These are phyloP conservation scores for Flaveria brownii DNA, from an alignment of 129 eudicot species.

Conservation along the genomic window DNA sequence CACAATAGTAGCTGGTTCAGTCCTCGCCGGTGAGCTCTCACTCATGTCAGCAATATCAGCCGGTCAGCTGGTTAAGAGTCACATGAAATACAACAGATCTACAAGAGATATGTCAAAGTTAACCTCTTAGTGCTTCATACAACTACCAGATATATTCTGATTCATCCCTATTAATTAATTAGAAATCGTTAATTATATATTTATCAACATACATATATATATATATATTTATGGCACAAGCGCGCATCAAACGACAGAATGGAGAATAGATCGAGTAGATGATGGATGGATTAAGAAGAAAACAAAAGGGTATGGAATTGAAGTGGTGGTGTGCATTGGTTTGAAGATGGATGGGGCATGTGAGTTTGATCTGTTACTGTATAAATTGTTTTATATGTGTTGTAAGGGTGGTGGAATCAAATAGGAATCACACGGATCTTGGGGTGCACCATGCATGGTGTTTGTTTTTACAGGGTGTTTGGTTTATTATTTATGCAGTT, in stretches of 20 bases:
- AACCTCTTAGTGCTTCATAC: conserved; percentile 23
- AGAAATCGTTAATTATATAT: not conserved
- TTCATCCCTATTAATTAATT: not conserved
- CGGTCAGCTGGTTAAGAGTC: conserved; percentile 45
- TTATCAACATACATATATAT: too few relatives aligned
- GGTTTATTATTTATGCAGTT: not conserved
- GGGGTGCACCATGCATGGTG: not conserved
- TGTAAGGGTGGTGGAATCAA: conserved; percentile 17
- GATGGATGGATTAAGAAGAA: conserved; percentile 3
- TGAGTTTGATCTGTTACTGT: conserved; percentile 38
- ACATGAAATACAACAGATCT: conserved; percentile 47
- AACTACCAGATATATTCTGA: not conserved
- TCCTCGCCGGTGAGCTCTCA: conserved; percentile 45
- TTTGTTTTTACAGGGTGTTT: conserved; percentile 7
- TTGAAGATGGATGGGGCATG: conserved; percentile 34
- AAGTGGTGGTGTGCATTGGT: conserved; percentile 6
- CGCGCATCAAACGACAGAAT: too few relatives aligned
- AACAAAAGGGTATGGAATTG: not conserved
- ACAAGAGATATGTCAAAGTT: conserved; percentile 37
- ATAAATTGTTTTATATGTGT: conserved; percentile 30
- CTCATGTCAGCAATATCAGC: conserved; percentile 47
- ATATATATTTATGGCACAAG: too few relatives aligned
- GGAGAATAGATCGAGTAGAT: too few relatives aligned
- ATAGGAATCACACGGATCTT: conserved; percentile 19
- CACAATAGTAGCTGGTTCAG: conserved; percentile 38